A percentile compares a stretch with the other conserved stretches of the same genome.
Conservation (phyloP, 495 filamentous ascomycete species). For the Podospora bellae-mahoneyi region DNA sequence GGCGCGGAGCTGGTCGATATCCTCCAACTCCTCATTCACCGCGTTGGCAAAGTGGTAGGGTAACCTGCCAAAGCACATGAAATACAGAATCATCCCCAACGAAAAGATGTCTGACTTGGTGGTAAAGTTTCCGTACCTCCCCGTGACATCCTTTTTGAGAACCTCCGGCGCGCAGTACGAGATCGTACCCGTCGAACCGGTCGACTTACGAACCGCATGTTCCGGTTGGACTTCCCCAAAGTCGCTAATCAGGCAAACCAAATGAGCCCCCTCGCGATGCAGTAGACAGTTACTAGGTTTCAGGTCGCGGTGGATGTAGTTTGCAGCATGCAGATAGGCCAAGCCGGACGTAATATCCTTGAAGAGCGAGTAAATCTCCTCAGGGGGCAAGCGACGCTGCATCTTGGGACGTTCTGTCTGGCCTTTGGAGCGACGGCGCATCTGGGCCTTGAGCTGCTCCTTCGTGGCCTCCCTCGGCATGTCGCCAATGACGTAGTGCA, state of each 20-base stretch:
- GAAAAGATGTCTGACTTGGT: constrained; percentile 97
- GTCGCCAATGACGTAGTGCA: constrained; percentile 76
- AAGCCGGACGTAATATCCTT: constrained; percentile 91
- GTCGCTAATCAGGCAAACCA: constrained; percentile 86
- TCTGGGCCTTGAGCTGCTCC: constrained; percentile 81
- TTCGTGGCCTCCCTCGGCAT: constrained; percentile 59
- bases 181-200: constrained; percentile 91
- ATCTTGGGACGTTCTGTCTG: constrained; percentile 42
- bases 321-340: constrained; percentile 84
- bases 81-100: constrained; percentile 95
- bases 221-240: constrained; percentile 93
- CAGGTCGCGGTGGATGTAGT: constrained; percentile 93
- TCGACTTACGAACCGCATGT: constrained; percentile 74
- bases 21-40: constrained; percentile 87
- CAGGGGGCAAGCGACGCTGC: constrained; percentile 67
- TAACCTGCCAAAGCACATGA: constrained; percentile 88
- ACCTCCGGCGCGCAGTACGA: constrained; percentile 98
- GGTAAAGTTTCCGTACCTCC: constrained; percentile 84
- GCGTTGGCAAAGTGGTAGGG: constrained; percentile 81
- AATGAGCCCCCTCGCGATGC: constrained; percentile 63
- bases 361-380: constrained; percentile 96
- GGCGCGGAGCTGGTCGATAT: constrained; percentile 79
- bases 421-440: constrained; percentile 69
- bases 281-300: constrained; percentile 97
- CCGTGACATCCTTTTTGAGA: constrained; percentile 63